These are phyloP conservation scores for Fragaria ananassa DNA, from an alignment of 306 rosid species.

Conservation along the genomic window DNA sequence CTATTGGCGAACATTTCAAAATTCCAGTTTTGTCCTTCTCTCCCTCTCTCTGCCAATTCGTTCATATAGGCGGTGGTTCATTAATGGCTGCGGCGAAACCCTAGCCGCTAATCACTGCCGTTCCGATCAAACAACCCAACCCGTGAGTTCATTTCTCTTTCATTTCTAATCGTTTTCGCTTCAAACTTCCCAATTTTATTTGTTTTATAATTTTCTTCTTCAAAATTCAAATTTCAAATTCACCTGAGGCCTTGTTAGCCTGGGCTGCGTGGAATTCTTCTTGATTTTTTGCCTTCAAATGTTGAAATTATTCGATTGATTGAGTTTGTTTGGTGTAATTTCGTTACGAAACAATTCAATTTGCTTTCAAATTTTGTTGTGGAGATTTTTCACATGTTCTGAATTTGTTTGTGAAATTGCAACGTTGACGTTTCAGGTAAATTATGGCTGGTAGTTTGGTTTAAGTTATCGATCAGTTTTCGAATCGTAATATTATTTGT, in stretches of 20 bases:
- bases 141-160: slow-evolving; percentile 29
- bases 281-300: background rate
- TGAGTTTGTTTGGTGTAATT: background rate
- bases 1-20: slow-evolving; percentile 26
- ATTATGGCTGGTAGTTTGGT: slow-evolving; percentile 17
- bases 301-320: background rate
- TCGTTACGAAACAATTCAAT: background rate
- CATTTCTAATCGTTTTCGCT: background rate
- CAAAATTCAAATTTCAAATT: background rate
- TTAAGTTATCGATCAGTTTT: slow-evolving; percentile 20
- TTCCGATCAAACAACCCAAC: slow-evolving; percentile 9
- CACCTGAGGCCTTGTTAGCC: no score
- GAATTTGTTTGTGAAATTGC: background rate
- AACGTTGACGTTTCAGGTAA: slow-evolving; percentile 32
- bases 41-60: slow-evolving; percentile 5
- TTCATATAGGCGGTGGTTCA: slow-evolving; percentile 5
- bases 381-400: background rate
- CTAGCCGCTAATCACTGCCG: slow-evolving; percentile 53
- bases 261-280: background rate
- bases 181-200: background rate
- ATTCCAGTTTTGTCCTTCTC: slow-evolving; percentile 23
- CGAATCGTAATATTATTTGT: slow-evolving; percentile 10
- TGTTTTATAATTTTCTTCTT: background rate
- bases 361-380: slow-evolving; percentile 9
- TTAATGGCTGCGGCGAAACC: slow-evolving; percentile 56